A percentile compares a stretch with the other conserved stretches of the same genome.
Evolutionary conservation across 192 early-diverging fungal species (phyloP).

Genomic region (Umbelopsis vinacea): DNA sequence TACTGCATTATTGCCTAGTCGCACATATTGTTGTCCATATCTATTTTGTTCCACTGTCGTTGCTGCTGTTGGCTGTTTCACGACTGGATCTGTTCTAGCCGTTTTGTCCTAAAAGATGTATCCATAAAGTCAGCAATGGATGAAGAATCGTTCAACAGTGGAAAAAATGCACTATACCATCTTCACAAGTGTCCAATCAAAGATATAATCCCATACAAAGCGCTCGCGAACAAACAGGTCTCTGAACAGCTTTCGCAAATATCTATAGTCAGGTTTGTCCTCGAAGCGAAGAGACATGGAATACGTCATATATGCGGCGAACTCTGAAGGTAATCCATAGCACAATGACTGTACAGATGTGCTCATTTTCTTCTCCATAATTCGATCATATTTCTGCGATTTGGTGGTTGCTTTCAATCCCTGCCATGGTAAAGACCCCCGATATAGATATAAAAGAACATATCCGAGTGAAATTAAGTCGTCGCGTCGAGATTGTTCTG

Average conservation of each 20-base stretch:
- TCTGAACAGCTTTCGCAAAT: conserved; percentile 83
- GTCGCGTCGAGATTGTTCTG: conserved; percentile 89
- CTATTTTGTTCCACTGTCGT: background rate
- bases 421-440: conserved; percentile 92
- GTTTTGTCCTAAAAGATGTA: background rate
- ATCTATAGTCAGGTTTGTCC: conserved; percentile 90
- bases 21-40: background rate
- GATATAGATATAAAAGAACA: conserved; percentile 90
- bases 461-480: conserved; percentile 90
- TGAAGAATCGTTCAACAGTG: background rate
- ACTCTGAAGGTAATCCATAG: conserved; percentile 82
- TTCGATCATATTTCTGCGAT: conserved; percentile 94
- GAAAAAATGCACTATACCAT: conserved; percentile 35
- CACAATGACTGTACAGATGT: conserved; percentile 82
- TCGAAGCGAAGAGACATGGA: conserved; percentile 84
- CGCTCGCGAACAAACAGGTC: conserved; percentile 84
- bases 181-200: conserved; percentile 86
- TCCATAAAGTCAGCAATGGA: background rate
- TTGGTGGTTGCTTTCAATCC: conserved; percentile 88
- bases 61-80: background rate
- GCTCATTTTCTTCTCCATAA: conserved; percentile 92
- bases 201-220: conserved; percentile 86
- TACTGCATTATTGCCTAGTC: conserved; percentile 8
- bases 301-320: conserved; percentile 88
- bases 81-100: background rate